These are phyloP conservation scores for Amylostereum chailletii DNA, from an alignment of 1,284 basidiomycete species.

Conservation along the genomic window DNA sequence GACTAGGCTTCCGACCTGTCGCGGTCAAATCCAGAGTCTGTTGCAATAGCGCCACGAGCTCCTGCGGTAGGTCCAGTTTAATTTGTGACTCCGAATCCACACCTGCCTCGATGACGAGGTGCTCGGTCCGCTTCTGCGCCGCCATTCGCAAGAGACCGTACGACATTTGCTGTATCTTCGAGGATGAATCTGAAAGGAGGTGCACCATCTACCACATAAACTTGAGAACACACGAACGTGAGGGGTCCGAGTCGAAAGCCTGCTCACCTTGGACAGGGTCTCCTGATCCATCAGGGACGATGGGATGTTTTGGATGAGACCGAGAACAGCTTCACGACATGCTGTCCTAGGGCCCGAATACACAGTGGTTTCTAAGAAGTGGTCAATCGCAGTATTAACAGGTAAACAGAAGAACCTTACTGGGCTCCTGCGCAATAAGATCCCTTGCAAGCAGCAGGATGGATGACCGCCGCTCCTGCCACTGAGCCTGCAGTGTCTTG, in stretches of 20 bases:
- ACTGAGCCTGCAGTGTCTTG: constrained; percentile 62
- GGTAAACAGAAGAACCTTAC: constrained; percentile 27
- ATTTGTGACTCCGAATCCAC: constrained; percentile 52
- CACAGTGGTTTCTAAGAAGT: constrained; percentile 23
- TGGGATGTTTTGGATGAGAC: constrained; percentile 61
- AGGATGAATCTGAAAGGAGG: constrained; percentile 57
- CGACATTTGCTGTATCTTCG: constrained; percentile 61
- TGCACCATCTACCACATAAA: constrained; percentile 55
- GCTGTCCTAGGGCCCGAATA: constrained; percentile 51
- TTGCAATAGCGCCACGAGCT: constrained; percentile 61
- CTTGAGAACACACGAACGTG: neutral
- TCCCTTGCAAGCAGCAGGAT: constrained; percentile 53
- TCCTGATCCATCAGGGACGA: constrained; percentile 53
- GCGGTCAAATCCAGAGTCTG: constrained; percentile 31
- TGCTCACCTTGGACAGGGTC: constrained; percentile 52
- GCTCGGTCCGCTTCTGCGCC: constrained; percentile 62
- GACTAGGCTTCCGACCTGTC: neutral
- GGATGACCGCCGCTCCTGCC: constrained; percentile 50
- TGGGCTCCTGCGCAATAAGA: constrained; percentile 41
- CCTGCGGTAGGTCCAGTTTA: constrained; percentile 50
- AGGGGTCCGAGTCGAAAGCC: neutral
- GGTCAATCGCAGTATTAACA: neutral
- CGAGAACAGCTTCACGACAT: constrained; percentile 62
- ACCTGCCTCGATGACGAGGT: constrained; percentile 80
- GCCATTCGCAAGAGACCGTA: constrained; percentile 60